Conservation (phyloP, 1,284 basidiomycete genomes). For the Ceratobasidium sp. region DNA sequence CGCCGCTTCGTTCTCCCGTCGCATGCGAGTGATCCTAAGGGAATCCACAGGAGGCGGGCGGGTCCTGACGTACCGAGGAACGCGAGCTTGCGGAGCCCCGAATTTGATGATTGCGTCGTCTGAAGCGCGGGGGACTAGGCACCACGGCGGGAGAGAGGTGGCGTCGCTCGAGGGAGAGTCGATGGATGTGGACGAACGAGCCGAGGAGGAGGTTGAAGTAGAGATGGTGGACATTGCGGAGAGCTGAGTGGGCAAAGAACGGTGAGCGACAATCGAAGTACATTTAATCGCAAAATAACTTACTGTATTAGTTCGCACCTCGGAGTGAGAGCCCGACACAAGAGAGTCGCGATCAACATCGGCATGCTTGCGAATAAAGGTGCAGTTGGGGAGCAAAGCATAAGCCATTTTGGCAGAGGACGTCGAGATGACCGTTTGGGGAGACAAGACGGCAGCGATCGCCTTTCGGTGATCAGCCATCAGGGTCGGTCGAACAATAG, state of each 20-base stretch:
- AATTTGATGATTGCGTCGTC: neutral
- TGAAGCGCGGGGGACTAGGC: neutral
- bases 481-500: neutral
- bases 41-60: constrained; percentile 31
- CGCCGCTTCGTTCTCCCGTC: constrained; percentile 14
- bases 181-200: constrained; percentile 2
- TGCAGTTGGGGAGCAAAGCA: constrained; percentile 27
- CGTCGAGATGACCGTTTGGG: neutral
- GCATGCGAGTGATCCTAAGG: constrained; percentile 18
- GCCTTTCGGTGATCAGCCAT: neutral
- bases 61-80: constrained; percentile 8
- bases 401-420: neutral
- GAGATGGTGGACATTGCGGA: neutral
- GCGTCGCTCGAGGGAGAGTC: constrained; percentile 8
- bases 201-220: neutral
- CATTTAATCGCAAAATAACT: neutral
- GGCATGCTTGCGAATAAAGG: neutral
- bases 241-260: neutral
- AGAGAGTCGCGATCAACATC: neutral
- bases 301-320: neutral
- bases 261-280: neutral
- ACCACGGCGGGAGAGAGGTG: constrained; percentile 19
- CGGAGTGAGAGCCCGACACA: neutral
- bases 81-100: neutral
- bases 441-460: neutral